A percentile compares a stretch with the other conserved stretches of the same genome.
Evolutionary conservation across 257 asterid genomes (phyloP).

Genomic region (Eucommia ulmoides): DNA sequence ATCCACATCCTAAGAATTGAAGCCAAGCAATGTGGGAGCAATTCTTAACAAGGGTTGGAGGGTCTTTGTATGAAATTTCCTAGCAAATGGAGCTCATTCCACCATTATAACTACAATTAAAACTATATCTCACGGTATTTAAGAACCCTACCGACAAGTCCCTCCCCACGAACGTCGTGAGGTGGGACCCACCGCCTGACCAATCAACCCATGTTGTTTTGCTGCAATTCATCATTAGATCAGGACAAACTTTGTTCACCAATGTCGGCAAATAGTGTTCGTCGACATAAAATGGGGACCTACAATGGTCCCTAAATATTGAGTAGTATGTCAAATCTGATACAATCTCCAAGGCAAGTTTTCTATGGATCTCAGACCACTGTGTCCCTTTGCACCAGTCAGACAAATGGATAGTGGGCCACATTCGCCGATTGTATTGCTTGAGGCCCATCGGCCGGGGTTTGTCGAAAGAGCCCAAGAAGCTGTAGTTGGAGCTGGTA

Average conservation of each 20-base stretch:
- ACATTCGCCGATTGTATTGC: conserved; percentile 54
- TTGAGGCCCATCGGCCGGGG: conserved; percentile 55
- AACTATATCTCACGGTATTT: conserved; percentile 24
- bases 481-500: conserved; percentile 40
- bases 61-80: conserved; percentile 66
- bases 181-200: conserved; percentile 65
- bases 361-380: conserved; percentile 52
- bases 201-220: conserved; percentile 77
- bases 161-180: conserved; percentile 21
- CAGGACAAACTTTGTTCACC: conserved; percentile 39
- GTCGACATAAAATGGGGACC: conserved; percentile 80
- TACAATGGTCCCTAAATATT: conserved; percentile 38
- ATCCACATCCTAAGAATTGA: no score
- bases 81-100: conserved; percentile 41
- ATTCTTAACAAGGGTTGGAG: conserved; percentile 45
- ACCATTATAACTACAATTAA: conserved; percentile 45
- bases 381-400: conserved; percentile 80
- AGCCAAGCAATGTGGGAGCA: conserved; percentile 39
- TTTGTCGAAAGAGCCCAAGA: conserved; percentile 45
- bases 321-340: conserved; percentile 45
- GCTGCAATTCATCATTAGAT: conserved; percentile 38
- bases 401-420: conserved; percentile 27
- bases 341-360: conserved; percentile 38
- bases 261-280: conserved; percentile 76
- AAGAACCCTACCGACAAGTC: conserved; percentile 35